A percentile compares a stretch with the other conserved stretches of the same genome.
phyloP scores from a whole-genome alignment of 1,284 basidiomycete species.

The Ustilago shanxiensis region DNA sequence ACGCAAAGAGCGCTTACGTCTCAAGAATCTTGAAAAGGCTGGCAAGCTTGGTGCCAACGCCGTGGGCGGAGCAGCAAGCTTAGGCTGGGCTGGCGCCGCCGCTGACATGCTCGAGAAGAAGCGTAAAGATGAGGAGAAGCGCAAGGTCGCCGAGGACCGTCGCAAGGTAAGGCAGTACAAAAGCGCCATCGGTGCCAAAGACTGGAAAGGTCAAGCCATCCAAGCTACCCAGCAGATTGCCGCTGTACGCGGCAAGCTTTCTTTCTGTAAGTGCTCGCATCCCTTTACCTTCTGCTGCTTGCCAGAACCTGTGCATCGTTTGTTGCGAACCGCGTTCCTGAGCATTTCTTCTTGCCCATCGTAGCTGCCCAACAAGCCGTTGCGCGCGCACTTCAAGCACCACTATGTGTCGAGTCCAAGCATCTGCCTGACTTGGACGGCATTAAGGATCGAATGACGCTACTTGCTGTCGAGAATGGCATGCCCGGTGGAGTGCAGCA shows the following conservation, averaged over 20 bases:
- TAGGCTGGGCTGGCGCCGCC: constrained; percentile 68
- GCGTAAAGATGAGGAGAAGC: constrained; percentile 68
- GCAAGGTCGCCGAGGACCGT: constrained; percentile 63
- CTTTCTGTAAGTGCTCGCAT: constrained; percentile 49
- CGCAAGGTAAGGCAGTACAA: constrained; percentile 63
- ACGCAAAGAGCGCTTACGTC: constrained; percentile 60
- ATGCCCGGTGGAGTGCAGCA: constrained; percentile 68
- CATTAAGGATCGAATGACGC: constrained; percentile 71
- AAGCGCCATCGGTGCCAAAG: constrained; percentile 63
- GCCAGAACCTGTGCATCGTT: constrained; percentile 16
- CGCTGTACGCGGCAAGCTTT: constrained; percentile 49
- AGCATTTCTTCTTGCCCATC: constrained; percentile 32
- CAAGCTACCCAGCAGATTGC: constrained; percentile 55
- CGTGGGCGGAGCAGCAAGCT: constrained; percentile 36
- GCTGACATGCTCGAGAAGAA: constrained; percentile 69
- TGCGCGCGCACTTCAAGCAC: constrained; percentile 54
- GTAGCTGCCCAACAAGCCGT: constrained; percentile 64
- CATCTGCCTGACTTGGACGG: constrained; percentile 70
- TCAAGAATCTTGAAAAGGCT: constrained; percentile 62
- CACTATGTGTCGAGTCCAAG: constrained; percentile 70
- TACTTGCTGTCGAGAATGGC: constrained; percentile 70
- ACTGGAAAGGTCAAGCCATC: constrained; percentile 61
- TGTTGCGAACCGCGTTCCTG: constrained; percentile 36
- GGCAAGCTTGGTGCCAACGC: constrained; percentile 44
- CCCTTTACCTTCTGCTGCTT: constrained; percentile 8